Percentiles rank a stretch among this genome's conserved stretches.
phyloP scores from a whole-genome alignment of 2,329 filamentous ascomycete genomes.

The Alternaria dauci region DNA sequence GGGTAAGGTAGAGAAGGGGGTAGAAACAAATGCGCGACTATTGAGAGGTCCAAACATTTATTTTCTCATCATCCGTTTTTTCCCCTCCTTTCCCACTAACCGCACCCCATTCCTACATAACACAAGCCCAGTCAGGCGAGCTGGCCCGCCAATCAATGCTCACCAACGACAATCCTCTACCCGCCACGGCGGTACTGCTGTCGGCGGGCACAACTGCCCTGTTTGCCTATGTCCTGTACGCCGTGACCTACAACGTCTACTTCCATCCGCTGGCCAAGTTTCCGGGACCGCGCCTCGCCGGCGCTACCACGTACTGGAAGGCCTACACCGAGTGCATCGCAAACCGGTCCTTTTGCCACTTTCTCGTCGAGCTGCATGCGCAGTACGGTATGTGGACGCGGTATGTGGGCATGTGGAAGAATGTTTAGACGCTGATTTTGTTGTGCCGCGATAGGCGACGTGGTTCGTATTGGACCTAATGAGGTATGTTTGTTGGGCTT shows the following conservation, averaged over 20 bases:
- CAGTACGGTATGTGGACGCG: slow-evolving; percentile 30
- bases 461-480: slow-evolving; percentile 42
- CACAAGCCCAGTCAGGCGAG: background rate
- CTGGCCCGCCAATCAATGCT: slow-evolving; percentile 6
- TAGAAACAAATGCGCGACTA: background rate
- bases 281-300: slow-evolving; percentile 51
- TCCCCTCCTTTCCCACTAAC: background rate
- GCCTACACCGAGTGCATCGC: slow-evolving; percentile 40
- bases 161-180: background rate
- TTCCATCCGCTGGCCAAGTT: slow-evolving; percentile 55
- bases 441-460: slow-evolving; percentile 26
- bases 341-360: slow-evolving; percentile 40
- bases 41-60: background rate
- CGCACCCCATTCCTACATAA: background rate
- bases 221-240: slow-evolving; percentile 26
- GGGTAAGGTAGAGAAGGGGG: background rate
- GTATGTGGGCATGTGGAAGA: background rate
- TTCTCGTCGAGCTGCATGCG: slow-evolving; percentile 36
- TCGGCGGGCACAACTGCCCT: slow-evolving; percentile 20
- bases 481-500: slow-evolving; percentile 16
- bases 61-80: background rate
- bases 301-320: slow-evolving; percentile 38
- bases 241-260: slow-evolving; percentile 48
- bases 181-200: slow-evolving; percentile 17
- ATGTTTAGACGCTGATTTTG: slow-evolving; percentile 11